Percentiles rank a stretch among this genome's conserved stretches.
Conservation (phyloP, 2,329 filamentous ascomycete species). For the Ceratocystis diversiconidia region DNA sequence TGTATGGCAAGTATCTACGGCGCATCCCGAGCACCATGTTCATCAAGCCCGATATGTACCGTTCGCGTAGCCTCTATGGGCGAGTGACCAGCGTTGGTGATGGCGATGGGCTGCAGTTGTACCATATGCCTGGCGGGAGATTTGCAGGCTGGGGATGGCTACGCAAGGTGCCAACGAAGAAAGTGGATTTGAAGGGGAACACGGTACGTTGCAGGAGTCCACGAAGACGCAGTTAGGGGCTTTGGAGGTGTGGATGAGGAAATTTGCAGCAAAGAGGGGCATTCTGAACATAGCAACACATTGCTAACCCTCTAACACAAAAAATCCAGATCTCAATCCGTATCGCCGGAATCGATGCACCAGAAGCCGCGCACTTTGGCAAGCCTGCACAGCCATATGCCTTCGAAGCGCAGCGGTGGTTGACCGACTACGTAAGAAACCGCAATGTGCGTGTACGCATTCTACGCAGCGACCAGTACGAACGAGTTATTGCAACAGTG, state of each 20-base stretch:
- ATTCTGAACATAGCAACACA: neutral
- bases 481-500: constrained; percentile 76
- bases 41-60: constrained; percentile 62
- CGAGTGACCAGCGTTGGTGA: constrained; percentile 88
- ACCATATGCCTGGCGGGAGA: constrained; percentile 84
- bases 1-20: constrained; percentile 66
- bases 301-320: neutral
- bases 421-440: constrained; percentile 56
- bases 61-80: constrained; percentile 64
- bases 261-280: neutral
- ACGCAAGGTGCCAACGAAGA: constrained; percentile 55
- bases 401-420: constrained; percentile 66
- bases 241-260: neutral
- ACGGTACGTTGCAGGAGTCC: constrained; percentile 44
- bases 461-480: constrained; percentile 80
- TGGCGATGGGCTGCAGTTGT: constrained; percentile 89
- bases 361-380: constrained; percentile 86
- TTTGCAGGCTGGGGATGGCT: constrained; percentile 88
- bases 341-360: constrained; percentile 83
- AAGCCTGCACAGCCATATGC: constrained; percentile 72
- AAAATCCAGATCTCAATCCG: constrained; percentile 61
- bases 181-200: constrained; percentile 55
- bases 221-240: neutral
- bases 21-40: constrained; percentile 66
- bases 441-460: constrained; percentile 69